Base-by-base conservation (phyloP, 441 rosid genomes). In the Theobroma grandiflorum region DNA sequence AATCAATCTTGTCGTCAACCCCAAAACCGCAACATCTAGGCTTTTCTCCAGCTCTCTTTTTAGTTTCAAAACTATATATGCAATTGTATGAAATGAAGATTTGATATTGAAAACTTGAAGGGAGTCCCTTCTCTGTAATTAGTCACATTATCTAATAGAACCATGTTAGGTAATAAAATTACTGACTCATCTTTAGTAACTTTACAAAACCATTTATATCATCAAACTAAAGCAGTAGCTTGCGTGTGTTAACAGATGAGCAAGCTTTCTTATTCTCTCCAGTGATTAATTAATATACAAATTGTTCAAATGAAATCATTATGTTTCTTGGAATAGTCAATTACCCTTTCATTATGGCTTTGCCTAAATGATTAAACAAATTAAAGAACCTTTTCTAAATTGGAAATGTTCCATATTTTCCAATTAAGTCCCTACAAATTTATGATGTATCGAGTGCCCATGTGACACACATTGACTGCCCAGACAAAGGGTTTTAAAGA, bases 261-360 rank as follows among this genome's bases (percentile, higher is more conserved):
- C 66, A 22, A 22, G n/a, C 66, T 62, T 62, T 62, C 66, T 31
- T 62, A 14, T 0, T 50, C 40, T 61, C 8, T 26, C 42, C 42
- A 31, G 16, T 31, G 40, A 26, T 26, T 55, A 33, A 12, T 31
- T 22, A 26, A 11, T 61, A 26, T 11, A 4, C 66, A 61, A 58
- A 22, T 20, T 58, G 33, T 58, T 8, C 1, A 22, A 12, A 3
- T 12, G 38, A 33, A 37, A 63, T 35, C 18, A 31, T 31, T n/a
- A 42, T 47, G 15, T 71, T 8, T 72, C 16, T 72, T 50, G 49
- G 35, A 72, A 72, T 53, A 55, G 49, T 72, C 63, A 53, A 72
- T 53, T 53, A 72, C 8, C 45, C 42, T 15, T 15, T 52, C 76
- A 35, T 53, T 4, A 16, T 18, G 7, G 4, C 10, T 8, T 47